A percentile compares a stretch with the other conserved stretches of the same genome.
These are phyloP conservation scores for Melocanna baccifera DNA, from an alignment of 176 grass and related monocot species.

Conservation along the genomic window DNA sequence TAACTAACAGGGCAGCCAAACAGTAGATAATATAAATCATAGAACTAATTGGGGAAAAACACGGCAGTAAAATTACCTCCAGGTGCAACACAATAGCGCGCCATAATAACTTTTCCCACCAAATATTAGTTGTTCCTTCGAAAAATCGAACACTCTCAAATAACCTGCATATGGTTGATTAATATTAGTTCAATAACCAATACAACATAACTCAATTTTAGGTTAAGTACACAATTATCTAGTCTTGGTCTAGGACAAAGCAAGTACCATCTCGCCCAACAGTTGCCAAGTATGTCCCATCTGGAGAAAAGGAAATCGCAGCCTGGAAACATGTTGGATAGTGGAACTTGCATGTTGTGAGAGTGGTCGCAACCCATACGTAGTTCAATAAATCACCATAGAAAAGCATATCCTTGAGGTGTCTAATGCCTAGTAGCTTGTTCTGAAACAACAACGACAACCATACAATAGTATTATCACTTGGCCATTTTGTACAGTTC, in stretches of 20 bases:
- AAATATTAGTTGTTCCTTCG: conserved; percentile 86
- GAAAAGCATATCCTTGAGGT: no score
- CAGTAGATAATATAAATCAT: not conserved
- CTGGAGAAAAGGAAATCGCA: conserved; percentile 81
- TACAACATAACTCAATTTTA: not conserved
- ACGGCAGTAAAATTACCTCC: conserved; percentile 59
- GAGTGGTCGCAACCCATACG: no score
- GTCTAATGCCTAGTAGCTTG: no score
- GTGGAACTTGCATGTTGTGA: no score
- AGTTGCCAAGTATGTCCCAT: conserved; percentile 75
- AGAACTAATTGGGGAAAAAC: conserved; percentile 11
- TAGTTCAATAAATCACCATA: no score
- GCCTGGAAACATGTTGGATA: no score
- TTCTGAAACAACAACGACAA: no score
- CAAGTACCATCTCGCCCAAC: conserved; percentile 93
- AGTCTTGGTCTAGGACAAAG: conserved; percentile 10
- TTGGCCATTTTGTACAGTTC: no score
- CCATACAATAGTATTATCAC: no score
- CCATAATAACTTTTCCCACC: conserved; percentile 98
- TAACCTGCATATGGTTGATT: conserved; percentile 58
- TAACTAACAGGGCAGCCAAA: not conserved
- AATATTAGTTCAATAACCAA: conserved; percentile 18
- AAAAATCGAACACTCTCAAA: conserved; percentile 92
- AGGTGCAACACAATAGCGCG: no score
- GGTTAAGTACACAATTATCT: not conserved